Evolutionary conservation across 163 green algal species (phyloP), one percentile per base, ranked within the genome.

Genomic region (Coccomyxa subellipsoidea): DNA sequence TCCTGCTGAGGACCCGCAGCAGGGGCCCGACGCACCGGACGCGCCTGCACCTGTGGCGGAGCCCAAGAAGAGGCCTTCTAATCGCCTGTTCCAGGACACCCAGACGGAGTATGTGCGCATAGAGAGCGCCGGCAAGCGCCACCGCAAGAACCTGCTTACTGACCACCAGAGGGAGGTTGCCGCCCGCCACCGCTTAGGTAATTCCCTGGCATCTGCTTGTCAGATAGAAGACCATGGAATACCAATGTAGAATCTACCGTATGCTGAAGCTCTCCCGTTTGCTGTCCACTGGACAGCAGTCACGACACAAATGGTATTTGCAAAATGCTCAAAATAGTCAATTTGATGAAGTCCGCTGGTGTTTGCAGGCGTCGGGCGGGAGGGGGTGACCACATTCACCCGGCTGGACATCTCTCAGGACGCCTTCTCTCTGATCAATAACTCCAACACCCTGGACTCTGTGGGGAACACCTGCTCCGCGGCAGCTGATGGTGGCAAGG

Each of bases 61-160:
- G 18, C 29, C 66, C 27, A 7, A 23, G 66, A 36, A 73, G 66
- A 73, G 27, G 66, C 47, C 47, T 18, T 12, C 47, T 18, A 18
- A 12, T 12, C 47, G 47, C 4, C 47, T 59, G 4, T 59, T 59
- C 47, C 47, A 73, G 66, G 66, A 73, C 66, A 36, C 66, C 29
- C 66, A 73, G 66, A 73, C 66, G 8, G 66, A 73, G 66, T 73
- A 73, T 73, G 66, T 73, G 29, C 29, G 27, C 66, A 73, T 73
- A 10, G 29, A 32, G 21, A 32, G 21, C 27, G n/a, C 27, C 29
- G 18, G 29, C 29, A 73, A 73, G 66, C 27, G n/a, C 29, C 66
- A 8, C 66, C 27, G 66, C 18, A 32, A 34, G 10, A 23, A 73
- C 66, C 66, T 73, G 29, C 66, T 73, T n/a, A 73, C 66, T 12